Base-by-base conservation (phyloP, 768 basidiomycete species). In the Termitomyces sp. region DNA sequence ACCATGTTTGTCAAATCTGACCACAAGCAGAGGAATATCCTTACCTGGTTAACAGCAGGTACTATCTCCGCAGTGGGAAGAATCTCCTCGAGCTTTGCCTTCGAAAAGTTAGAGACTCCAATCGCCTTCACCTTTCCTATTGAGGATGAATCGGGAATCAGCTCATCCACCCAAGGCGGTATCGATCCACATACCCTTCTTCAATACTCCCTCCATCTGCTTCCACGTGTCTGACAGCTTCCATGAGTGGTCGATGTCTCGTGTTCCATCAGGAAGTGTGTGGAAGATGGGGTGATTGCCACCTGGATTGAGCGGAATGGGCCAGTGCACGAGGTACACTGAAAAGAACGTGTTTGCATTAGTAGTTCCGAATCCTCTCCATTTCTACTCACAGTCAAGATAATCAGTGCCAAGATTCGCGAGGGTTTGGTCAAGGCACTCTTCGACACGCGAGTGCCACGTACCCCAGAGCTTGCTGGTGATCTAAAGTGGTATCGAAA, bases 251-350 rank as follows among this genome's bases (percentile, higher is more conserved):
- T 86, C 82, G 46, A 89, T 74, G 66, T 91, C 89, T 37, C 89
- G 80, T 62, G 75, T 78, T 56, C 89, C 83, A 66, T 86, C 76
- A 0, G 84, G 80, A 35, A 80, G 82, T 12, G 73, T 77, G 9
- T 86, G 87, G 69, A 87, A 75, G 23, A 73, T 27, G 8, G 75
- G 81, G 65, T 87, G 79, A 66, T 85, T 88, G 37, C 86, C 87
- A 25, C 82, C 82, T 11, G 84, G 81, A 65, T 88, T 89, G 63
- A 89, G 66, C 31, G 87, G 76, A n/a, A 92, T 72, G 1, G 92
- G 92, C 90, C 91, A 93, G 68, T 92, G 90, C 21, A 92, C 68
- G 27, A 90, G 78, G 64, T 86, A 88, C 55, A 89, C 79, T 80
- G 58, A 6, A 50, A 23, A 38, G 19, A 6, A 32, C 34, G 23